A percentile compares a stretch with the other conserved stretches of the same genome.
These are phyloP conservation scores for Pleurotus platypus DNA, from an alignment of 768 basidiomycete species.

Conservation along the genomic window DNA sequence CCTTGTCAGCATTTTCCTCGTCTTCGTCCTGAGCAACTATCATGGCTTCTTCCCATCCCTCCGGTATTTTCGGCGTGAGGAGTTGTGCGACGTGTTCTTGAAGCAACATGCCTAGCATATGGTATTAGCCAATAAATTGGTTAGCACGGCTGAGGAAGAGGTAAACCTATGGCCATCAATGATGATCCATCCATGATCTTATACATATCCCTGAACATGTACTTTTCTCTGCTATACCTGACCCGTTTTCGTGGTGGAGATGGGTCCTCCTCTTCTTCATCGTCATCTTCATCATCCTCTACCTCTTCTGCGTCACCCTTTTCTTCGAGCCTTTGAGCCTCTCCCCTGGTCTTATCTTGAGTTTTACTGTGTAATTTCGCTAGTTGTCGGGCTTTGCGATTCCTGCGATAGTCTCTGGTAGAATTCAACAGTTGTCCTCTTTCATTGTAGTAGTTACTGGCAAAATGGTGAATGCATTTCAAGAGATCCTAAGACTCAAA, in stretches of 20 bases:
- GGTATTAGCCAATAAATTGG: background rate
- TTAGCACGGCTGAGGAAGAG: background rate
- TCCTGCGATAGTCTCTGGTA: slow-evolving; percentile 40
- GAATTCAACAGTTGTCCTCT: slow-evolving; percentile 55
- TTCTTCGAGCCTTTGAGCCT: slow-evolving; percentile 1
- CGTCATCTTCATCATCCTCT: slow-evolving; percentile 14
- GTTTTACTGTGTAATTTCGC: slow-evolving; percentile 12
- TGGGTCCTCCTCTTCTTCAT: slow-evolving; percentile 10
- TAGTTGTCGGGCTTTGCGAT: slow-evolving; percentile 29
- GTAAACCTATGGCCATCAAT: slow-evolving; percentile 51
- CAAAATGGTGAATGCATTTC: slow-evolving; percentile 45
- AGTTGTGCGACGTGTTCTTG: slow-evolving; percentile 58
- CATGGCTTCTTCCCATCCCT: slow-evolving; percentile 42
- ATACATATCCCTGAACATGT: slow-evolving; percentile 62
- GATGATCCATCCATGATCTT: slow-evolving; percentile 71
- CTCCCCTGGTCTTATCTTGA: background rate
- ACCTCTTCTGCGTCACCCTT: slow-evolving; percentile 2
- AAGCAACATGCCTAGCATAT: slow-evolving; percentile 54
- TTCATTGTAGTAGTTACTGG: slow-evolving; percentile 54
- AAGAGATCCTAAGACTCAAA: slow-evolving; percentile 38
- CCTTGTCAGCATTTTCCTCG: background rate
- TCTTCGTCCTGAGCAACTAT: slow-evolving; percentile 4
- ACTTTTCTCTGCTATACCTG: slow-evolving; percentile 16
- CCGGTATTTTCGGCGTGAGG: slow-evolving; percentile 36
- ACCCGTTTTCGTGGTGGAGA: slow-evolving; percentile 7